phyloP scores from a whole-genome alignment of 208 protist species.

The Lotmaria passim region DNA sequence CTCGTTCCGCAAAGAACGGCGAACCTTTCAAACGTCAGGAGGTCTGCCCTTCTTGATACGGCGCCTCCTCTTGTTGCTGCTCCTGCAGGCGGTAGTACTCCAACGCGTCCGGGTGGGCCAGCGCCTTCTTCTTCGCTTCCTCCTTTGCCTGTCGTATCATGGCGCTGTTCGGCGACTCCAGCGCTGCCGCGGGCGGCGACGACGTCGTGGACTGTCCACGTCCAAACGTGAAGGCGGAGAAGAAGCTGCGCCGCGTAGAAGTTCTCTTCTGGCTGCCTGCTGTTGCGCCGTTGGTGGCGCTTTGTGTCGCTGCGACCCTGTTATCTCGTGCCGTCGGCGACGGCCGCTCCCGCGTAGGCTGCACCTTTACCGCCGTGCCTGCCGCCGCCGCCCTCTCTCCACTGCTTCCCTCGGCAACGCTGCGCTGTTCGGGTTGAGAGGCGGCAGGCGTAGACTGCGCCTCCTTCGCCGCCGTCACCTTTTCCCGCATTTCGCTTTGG shows the following conservation, averaged over 20 bases:
- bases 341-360: too few relatives aligned
- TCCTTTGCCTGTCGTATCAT: background rate
- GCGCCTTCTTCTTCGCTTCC: slow-evolving; percentile 21
- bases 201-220: background rate
- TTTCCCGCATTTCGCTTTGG: background rate
- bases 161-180: slow-evolving; percentile 10
- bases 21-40: background rate
- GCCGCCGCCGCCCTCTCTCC: too few relatives aligned
- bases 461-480: background rate
- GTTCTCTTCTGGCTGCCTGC: background rate
- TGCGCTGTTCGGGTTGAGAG: too few relatives aligned
- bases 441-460: too few relatives aligned
- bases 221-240: slow-evolving; percentile 21
- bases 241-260: slow-evolving; percentile 14
- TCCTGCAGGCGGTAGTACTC: slow-evolving; percentile 19
- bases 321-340: too few relatives aligned
- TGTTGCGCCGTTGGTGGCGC: background rate
- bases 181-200: too few relatives aligned
- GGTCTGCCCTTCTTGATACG: too few relatives aligned
- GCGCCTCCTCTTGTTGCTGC: background rate
- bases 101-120: slow-evolving; percentile 30
- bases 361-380: too few relatives aligned
- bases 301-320: background rate
- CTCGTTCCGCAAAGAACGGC: background rate
- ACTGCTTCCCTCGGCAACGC: too few relatives aligned